Percentiles rank a stretch among this genome's conserved stretches.
phyloP scores from a whole-genome alignment of 2,329 filamentous ascomycete species.

The Zasmidium angulare region DNA sequence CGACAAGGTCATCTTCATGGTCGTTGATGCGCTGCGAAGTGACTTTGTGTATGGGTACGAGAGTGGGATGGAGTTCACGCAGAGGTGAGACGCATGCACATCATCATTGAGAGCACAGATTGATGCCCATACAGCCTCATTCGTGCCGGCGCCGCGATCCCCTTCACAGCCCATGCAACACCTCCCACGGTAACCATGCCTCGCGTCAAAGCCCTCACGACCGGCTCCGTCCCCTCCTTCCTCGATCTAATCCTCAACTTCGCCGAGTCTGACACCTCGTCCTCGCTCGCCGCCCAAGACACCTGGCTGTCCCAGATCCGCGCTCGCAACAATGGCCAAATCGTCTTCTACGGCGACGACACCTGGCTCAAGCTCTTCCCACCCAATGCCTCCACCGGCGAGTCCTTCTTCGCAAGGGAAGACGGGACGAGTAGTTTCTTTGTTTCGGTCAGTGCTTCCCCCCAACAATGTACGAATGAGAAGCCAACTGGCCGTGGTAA shows the following conservation, averaged over 20 bases:
- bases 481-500: slow-evolving; percentile 33
- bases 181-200: slow-evolving; percentile 99
- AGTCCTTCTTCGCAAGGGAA: slow-evolving; percentile 70
- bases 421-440: slow-evolving; percentile 98
- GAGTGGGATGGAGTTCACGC: slow-evolving; percentile 84
- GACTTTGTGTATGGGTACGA: slow-evolving; percentile 85
- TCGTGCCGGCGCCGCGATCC: slow-evolving; percentile 75
- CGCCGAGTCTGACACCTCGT: slow-evolving; percentile 88
- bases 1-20: slow-evolving; percentile 92
- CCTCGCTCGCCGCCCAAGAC: slow-evolving; percentile 83
- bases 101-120: neutral
- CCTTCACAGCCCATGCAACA: slow-evolving; percentile 94
- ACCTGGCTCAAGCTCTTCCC: slow-evolving; percentile 98
- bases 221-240: slow-evolving; percentile 96
- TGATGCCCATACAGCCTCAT: slow-evolving; percentile 64
- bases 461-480: too few relatives aligned
- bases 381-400: slow-evolving; percentile 27
- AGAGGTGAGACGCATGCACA: slow-evolving; percentile 61
- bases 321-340: slow-evolving; percentile 69
- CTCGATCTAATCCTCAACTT: slow-evolving; percentile 96
- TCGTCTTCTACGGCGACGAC: slow-evolving; percentile 96
- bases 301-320: slow-evolving; percentile 96
- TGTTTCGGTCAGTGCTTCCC: slow-evolving; percentile 70
- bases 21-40: slow-evolving; percentile 90
- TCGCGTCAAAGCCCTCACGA: slow-evolving; percentile 93